Conservation (phyloP, 257 asterid genomes). For the Solanum infundibuliforme region DNA sequence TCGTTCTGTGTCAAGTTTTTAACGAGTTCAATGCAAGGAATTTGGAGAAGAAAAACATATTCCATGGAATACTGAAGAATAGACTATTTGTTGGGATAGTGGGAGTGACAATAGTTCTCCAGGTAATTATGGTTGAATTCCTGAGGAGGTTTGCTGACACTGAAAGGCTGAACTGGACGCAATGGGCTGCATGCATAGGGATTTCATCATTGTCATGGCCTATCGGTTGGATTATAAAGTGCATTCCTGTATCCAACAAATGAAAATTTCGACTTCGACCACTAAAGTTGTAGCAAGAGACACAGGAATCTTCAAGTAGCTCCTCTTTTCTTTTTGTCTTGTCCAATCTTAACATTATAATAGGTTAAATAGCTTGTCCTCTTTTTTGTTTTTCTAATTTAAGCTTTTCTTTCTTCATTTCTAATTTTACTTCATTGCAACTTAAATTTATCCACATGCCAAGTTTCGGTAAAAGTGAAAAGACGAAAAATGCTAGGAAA, state of each 20-base stretch:
- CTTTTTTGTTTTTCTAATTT: neutral
- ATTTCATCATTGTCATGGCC: constrained; percentile 49
- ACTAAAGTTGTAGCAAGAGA: neutral
- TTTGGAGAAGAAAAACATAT: constrained; percentile 48
- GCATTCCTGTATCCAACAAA: constrained; percentile 27
- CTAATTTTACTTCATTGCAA: neutral
- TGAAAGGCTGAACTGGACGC: constrained; percentile 45
- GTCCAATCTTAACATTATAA: neutral
- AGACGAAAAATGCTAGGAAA: neutral
- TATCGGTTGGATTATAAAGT: constrained; percentile 34
- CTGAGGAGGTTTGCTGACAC: constrained; percentile 48
- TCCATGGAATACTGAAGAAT: constrained; percentile 37
- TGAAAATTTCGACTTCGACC: neutral
- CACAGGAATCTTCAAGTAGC: neutral
- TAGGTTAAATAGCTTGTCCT: neutral
- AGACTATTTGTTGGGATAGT: constrained; percentile 50
- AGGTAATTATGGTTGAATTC: constrained; percentile 60
- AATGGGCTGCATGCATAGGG: constrained; percentile 49
- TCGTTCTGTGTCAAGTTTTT: constrained; percentile 50
- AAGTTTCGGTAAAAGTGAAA: neutral
- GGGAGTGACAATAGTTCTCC: constrained; percentile 35
- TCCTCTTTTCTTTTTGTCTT: neutral
- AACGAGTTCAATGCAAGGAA: constrained; percentile 54
- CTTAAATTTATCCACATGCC: neutral
- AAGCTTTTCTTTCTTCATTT: neutral